These are phyloP conservation scores for Fraxinus angustifolia DNA, from an alignment of 305 asterid genomes.

Conservation along the genomic window DNA sequence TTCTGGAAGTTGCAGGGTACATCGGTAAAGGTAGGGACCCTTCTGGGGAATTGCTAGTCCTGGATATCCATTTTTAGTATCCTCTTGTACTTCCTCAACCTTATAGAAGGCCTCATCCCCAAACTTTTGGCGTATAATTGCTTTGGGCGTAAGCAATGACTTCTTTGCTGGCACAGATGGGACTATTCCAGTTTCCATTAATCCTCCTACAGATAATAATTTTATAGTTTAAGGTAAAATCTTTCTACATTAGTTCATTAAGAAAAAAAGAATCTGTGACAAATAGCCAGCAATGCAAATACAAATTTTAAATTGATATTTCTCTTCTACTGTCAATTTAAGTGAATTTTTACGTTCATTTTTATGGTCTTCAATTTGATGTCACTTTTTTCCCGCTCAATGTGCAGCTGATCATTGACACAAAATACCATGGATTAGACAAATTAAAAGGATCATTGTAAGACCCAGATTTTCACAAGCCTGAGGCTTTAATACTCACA, in stretches of 20 bases:
- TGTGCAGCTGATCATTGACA: background rate
- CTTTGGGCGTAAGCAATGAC: conserved; percentile 67
- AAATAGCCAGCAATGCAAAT: background rate
- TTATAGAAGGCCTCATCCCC: conserved; percentile 63
- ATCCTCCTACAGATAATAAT: conserved; percentile 17
- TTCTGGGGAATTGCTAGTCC: conserved; percentile 67
- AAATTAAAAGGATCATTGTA: background rate
- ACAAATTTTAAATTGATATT: background rate
- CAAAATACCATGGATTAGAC: background rate
- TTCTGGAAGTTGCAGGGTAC: conserved; percentile 77
- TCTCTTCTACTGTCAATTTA: background rate
- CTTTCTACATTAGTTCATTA: conserved; percentile 6
- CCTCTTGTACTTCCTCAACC: conserved; percentile 81
- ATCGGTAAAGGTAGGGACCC: conserved; percentile 68
- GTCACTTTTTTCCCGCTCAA: background rate
- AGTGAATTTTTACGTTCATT: background rate
- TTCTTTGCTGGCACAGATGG: conserved; percentile 43
- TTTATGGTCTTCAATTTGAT: background rate
- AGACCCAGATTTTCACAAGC: background rate
- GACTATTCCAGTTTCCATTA: conserved; percentile 40
- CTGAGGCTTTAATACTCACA: background rate
- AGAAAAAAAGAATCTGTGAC: background rate
- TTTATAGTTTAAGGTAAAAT: background rate
- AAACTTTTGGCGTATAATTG: conserved; percentile 70
- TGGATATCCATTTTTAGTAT: conserved; percentile 52